Percentiles rank a stretch among this genome's conserved stretches.
Conservation (phyloP, 768 basidiomycete genomes). For the Mycena sanguinolenta region DNA sequence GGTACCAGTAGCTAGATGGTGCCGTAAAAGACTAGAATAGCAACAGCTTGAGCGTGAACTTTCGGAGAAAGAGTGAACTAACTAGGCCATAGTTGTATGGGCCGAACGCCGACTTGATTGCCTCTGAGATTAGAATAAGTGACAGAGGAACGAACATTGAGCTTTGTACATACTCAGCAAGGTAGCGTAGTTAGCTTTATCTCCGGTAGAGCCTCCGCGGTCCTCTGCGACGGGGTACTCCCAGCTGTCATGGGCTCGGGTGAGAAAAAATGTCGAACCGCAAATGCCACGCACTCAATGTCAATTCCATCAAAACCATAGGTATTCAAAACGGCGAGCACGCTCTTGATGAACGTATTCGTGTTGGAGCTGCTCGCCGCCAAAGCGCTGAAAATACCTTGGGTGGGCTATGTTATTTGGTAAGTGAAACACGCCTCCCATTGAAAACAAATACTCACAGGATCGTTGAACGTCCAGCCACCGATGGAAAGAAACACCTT, state of each 20-base stretch:
- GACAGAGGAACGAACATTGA: background rate
- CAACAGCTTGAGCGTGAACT: background rate
- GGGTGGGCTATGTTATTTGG: constrained; percentile 35
- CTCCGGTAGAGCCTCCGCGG: constrained; percentile 2
- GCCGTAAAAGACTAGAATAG: constrained; percentile 21
- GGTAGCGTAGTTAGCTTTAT: constrained; percentile 16
- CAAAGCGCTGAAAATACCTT: constrained; percentile 41
- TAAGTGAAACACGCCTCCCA: background rate
- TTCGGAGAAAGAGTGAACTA: background rate
- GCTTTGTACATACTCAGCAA: background rate
- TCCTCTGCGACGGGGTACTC: constrained; percentile 26
- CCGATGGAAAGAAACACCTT: constrained; percentile 45
- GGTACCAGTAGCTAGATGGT: constrained; percentile 29
- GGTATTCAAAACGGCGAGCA: constrained; percentile 38
- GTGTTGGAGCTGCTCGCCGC: constrained; percentile 36
- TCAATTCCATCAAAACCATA: constrained; percentile 48
- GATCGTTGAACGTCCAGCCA: constrained; percentile 46
- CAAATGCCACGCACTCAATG: constrained; percentile 26
- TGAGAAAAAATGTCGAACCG: background rate
- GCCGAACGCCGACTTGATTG: constrained; percentile 18
- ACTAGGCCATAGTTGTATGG: constrained; percentile 14
- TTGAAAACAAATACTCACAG: constrained; percentile 8
- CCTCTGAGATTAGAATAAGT: constrained; percentile 9
- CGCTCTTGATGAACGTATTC: constrained; percentile 38
- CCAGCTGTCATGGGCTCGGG: constrained; percentile 5